Evolutionary conservation across 441 rosid genomes (phyloP), one percentile per base, ranked within the genome.

Genomic region (Caryocar brasiliense): DNA sequence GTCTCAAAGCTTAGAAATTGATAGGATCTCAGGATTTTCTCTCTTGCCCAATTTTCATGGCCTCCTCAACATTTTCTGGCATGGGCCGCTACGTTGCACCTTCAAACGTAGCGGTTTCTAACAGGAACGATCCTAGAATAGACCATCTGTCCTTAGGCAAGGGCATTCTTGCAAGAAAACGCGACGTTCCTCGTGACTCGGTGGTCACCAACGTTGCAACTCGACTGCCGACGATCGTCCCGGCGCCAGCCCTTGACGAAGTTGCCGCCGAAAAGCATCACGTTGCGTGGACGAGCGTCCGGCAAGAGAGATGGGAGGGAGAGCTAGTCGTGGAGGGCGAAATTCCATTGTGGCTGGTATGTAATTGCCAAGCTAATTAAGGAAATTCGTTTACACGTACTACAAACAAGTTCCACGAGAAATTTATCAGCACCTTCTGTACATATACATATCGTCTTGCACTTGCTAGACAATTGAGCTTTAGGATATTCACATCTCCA

Each of bases 311-410:
- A 30, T 91, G 88, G 96, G 93, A 91, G 62, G 96, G 96, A 15
- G 95, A 86, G 77, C 83, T 87, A 6, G 55, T 0, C 27, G 91
- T 91, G 7, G 46, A 83, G 64, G 96, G 98, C 51, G 61, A 81
- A 49, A 80, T 91, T 49, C 98, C 98, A 11, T 53, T 72, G 22
- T 91, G 98, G 98, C 82, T 91, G 90, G 96, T 87, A 71, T 40
- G 83, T 66, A 2, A 11, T 5, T 3, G 2, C 26, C 5, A 7
- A n/a, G n/a, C n/a, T n/a, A n/a, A n/a, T n/a, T n/a, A n/a, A n/a
- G n/a, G n/a, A n/a, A n/a, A n/a, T n/a, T n/a, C n/a, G n/a, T n/a
- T n/a, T n/a, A n/a, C n/a, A n/a, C n/a, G n/a, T n/a, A n/a, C n/a
- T n/a, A n/a, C n/a, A n/a, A n/a, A n/a, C n/a, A n/a, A n/a, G n/a